Percentiles rank a stretch among this genome's conserved stretches.
Evolutionary conservation across 2,329 filamentous ascomycete species (phyloP).

Genomic region (Trichoderma sp.): DNA sequence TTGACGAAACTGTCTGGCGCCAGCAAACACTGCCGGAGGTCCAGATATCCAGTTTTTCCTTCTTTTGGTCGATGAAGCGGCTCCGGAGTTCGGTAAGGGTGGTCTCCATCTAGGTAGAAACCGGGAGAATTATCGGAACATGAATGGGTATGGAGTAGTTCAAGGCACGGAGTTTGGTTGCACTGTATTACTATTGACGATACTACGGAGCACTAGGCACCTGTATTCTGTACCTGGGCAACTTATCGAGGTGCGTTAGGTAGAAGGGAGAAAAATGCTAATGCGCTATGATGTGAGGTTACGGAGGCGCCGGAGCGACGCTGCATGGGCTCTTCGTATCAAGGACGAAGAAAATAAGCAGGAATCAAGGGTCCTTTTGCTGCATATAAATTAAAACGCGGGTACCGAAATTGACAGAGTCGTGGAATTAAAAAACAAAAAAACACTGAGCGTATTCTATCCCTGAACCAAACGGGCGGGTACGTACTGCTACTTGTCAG

Average conservation of each 20-base stretch:
- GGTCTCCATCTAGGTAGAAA: not conserved
- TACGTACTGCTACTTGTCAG: constrained; percentile 2
- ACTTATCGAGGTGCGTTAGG: not conserved
- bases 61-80: not conserved
- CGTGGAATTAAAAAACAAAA: not conserved
- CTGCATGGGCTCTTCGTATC: constrained; percentile 8
- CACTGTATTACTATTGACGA: too few relatives aligned
- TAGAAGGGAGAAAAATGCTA: not conserved
- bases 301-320: constrained; percentile 11
- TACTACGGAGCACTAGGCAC: not conserved
- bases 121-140: not conserved
- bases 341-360: not conserved
- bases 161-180: too few relatives aligned
- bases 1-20: not conserved
- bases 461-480: constrained; percentile 6
- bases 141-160: not conserved
- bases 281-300: constrained; percentile 9
- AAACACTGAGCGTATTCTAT: not conserved
- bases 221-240: not conserved
- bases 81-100: not conserved
- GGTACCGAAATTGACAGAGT: constrained; percentile 14
- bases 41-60: not conserved
- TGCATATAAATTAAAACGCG: constrained; percentile 10
- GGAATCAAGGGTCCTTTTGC: not conserved
- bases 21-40: not conserved